Evolutionary conservation across 805 yeast species (phyloP).

Genomic region (Yarrowia deformans): DNA sequence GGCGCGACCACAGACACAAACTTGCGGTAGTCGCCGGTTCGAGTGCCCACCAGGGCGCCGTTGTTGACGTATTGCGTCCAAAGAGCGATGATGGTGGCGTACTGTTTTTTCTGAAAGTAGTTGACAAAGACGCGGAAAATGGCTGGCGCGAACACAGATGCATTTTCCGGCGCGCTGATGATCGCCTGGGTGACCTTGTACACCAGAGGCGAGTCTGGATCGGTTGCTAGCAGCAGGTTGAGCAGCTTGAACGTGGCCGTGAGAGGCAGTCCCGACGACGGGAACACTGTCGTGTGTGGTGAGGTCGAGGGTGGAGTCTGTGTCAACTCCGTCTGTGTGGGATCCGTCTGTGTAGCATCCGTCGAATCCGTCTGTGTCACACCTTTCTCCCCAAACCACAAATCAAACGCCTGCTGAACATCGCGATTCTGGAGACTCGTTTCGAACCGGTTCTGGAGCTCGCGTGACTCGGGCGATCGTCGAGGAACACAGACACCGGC

Average conservation of each 20-base stretch:
- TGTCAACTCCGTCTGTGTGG: too few relatives aligned
- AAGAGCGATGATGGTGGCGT: not conserved
- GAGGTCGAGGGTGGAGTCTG: too few relatives aligned
- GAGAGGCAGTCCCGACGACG: not conserved
- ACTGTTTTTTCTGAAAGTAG: not conserved
- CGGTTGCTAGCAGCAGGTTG: constrained; percentile 3
- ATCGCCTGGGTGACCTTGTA: not conserved
- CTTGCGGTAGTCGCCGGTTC: constrained; percentile 8
- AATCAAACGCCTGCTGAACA: not conserved
- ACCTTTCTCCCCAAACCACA: not conserved
- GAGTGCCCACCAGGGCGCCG: constrained; percentile 11
- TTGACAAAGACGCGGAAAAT: constrained; percentile 6
- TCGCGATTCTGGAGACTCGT: not conserved
- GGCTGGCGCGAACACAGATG: constrained; percentile 17
- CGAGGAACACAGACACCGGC: not conserved
- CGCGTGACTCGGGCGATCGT: not conserved
- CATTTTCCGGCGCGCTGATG: not conserved
- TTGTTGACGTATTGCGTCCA: constrained; percentile 17
- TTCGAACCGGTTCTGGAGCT: not conserved
- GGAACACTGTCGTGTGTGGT: not conserved
- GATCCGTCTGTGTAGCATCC: not conserved
- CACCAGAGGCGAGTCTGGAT: constrained; percentile 5
- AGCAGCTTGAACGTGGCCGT: constrained; percentile 3
- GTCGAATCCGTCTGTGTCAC: not conserved
- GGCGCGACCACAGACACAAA: constrained; percentile 21